These are phyloP conservation scores for Myxozyma melibiosi DNA, from an alignment of 805 yeast genomes.

Conservation along the genomic window DNA sequence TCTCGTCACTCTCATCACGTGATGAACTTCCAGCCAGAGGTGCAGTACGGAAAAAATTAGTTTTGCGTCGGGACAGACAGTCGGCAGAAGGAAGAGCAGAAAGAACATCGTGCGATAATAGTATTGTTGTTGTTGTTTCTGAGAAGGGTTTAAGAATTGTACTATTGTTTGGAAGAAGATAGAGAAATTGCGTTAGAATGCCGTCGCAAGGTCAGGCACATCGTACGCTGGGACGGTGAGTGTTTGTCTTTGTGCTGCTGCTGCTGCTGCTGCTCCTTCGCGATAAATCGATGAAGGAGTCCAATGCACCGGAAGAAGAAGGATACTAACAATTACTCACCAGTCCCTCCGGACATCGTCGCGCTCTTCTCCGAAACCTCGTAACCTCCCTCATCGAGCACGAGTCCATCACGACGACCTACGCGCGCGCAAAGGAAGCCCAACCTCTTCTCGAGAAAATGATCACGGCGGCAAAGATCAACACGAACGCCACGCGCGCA, in stretches of 20 bases:
- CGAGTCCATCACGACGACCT: constrained; percentile 71
- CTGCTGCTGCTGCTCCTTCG: neutral
- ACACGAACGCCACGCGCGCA: constrained; percentile 31
- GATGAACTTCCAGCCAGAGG: neutral
- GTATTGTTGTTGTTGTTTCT: no score
- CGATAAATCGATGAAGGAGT: neutral
- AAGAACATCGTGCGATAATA: no score
- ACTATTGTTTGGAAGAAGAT: neutral
- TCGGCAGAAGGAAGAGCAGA: no score
- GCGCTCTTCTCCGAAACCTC: constrained; percentile 54
- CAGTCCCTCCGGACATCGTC: constrained; percentile 26
- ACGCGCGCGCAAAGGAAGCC: constrained; percentile 72
- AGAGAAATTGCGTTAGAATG: constrained; percentile 15
- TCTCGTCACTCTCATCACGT: neutral
- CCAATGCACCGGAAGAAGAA: neutral
- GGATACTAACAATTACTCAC: neutral
- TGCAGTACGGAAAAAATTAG: neutral
- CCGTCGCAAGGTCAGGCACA: constrained; percentile 34
- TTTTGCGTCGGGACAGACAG: neutral
- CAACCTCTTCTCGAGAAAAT: constrained; percentile 64
- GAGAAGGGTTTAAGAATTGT: neutral
- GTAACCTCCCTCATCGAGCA: constrained; percentile 68
- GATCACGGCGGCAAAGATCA: constrained; percentile 59
- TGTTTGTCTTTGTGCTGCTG: neutral
- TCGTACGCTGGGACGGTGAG: constrained; percentile 30